phyloP scores from a whole-genome alignment of 2,329 filamentous ascomycete species.

The Fragosphaeria purpurea region DNA sequence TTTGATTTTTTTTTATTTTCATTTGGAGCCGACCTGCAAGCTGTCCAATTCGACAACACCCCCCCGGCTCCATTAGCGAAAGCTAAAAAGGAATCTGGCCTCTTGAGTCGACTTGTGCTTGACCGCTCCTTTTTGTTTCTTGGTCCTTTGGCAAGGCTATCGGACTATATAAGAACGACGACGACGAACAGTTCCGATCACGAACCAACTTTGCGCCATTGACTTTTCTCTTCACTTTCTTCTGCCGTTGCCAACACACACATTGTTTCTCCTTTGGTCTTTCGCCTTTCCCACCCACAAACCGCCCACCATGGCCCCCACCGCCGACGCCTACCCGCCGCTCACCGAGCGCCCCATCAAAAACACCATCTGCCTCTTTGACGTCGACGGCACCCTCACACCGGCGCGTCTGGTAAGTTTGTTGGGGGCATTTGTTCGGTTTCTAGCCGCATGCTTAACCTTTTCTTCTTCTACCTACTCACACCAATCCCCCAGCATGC shows the following conservation, averaged over 20 bases:
- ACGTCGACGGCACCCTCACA: slow-evolving; percentile 89
- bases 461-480: neutral
- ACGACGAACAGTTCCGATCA: neutral
- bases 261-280: neutral
- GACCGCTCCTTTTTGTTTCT: slow-evolving; percentile 8
- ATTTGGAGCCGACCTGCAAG: neutral
- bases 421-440: no score
- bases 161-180: neutral
- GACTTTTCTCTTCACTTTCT: neutral
- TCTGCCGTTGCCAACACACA: neutral
- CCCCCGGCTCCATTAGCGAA: neutral
- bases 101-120: neutral
- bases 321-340: slow-evolving; percentile 47
- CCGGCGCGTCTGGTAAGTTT: slow-evolving; percentile 61
- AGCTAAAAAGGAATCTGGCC: no score
- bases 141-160: neutral
- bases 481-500: slow-evolving; percentile 40
- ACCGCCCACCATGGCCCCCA: slow-evolving; percentile 2
- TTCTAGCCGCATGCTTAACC: no score
- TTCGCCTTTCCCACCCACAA: neutral
- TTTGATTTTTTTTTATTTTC: neutral
- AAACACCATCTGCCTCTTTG: slow-evolving; percentile 91
- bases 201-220: neutral
- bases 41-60: slow-evolving; percentile 1
- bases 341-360: slow-evolving; percentile 77